Conservation (phyloP, 2,329 filamentous ascomycete species). For the Ascochyta rabiei region DNA sequence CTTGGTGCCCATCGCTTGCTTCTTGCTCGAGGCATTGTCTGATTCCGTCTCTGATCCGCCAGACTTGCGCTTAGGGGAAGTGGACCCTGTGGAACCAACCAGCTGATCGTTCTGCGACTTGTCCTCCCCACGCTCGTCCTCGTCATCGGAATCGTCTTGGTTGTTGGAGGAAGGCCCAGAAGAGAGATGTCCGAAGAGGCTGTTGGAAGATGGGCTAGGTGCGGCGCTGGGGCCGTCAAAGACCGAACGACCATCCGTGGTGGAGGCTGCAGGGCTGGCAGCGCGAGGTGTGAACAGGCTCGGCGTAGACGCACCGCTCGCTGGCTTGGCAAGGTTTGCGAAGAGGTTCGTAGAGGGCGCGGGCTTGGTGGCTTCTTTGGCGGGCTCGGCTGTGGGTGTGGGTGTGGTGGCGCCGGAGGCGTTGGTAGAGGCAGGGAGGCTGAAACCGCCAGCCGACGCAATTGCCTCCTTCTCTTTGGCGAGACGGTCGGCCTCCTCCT, state of each 20-base stretch:
- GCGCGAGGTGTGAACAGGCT: slow-evolving; percentile 32
- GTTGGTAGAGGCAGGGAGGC: slow-evolving; percentile 16
- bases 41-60: slow-evolving; percentile 33
- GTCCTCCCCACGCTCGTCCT: slow-evolving; percentile 21
- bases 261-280: slow-evolving; percentile 40
- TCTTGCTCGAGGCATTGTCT: slow-evolving; percentile 33
- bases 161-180: slow-evolving; percentile 40
- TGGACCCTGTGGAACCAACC: slow-evolving; percentile 21
- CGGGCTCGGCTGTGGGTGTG: slow-evolving; percentile 1
- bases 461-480: slow-evolving; percentile 35
- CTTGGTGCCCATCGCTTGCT: slow-evolving; percentile 21
- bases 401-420: slow-evolving; percentile 9
- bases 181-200: slow-evolving; percentile 45
- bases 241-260: slow-evolving; percentile 37
- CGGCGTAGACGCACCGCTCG: slow-evolving; percentile 31
- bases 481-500: slow-evolving; percentile 37
- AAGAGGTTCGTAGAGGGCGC: slow-evolving; percentile 22
- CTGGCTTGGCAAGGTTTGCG: slow-evolving; percentile 25
- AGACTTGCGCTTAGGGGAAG: slow-evolving; percentile 33
- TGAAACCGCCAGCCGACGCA: slow-evolving; percentile 30
- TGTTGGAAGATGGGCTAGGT: slow-evolving; percentile 28
- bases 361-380: slow-evolving; percentile 22
- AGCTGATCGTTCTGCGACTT: slow-evolving; percentile 14
- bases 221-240: slow-evolving; percentile 35
- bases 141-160: slow-evolving; percentile 40